phyloP scores from a whole-genome alignment of 78 protist genomes.

The Polysphondylium violaceum region DNA sequence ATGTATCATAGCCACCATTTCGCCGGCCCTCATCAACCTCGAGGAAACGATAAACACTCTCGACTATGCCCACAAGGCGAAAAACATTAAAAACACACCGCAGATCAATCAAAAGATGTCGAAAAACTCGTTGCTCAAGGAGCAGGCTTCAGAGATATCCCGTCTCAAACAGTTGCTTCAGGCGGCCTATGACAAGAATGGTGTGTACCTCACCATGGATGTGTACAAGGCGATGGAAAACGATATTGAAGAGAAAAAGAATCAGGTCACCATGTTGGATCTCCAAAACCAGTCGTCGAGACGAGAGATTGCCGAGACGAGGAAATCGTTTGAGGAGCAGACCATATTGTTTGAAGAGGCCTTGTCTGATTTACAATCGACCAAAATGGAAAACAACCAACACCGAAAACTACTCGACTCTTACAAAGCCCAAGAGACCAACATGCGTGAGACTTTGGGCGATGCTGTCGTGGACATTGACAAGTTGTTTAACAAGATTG shows the following conservation, averaged over 20 bases:
- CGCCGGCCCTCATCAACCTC: slow-evolving; percentile 79
- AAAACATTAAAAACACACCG: slow-evolving; percentile 92
- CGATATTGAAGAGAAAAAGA: slow-evolving; percentile 28
- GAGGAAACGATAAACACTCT: slow-evolving; percentile 94
- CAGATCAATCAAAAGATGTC: slow-evolving; percentile 92
- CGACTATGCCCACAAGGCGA: slow-evolving; percentile 94
- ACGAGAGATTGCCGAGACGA: not conserved
- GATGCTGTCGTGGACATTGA: slow-evolving; percentile 1
- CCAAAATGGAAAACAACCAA: slow-evolving; percentile 4
- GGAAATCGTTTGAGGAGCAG: slow-evolving; percentile 5
- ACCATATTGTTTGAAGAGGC: not conserved
- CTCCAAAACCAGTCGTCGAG: not conserved
- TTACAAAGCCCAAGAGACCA: not conserved
- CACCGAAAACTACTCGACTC: not conserved
- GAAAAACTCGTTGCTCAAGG: slow-evolving; percentile 78
- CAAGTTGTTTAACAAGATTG: not conserved
- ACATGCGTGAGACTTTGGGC: not conserved
- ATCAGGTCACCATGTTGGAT: not conserved
- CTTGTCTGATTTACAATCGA: not conserved
- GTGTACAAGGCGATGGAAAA: slow-evolving; percentile 47
- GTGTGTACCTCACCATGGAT: slow-evolving; percentile 73
- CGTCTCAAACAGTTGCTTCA: slow-evolving; percentile 49
- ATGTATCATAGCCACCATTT: slow-evolving; percentile 95
- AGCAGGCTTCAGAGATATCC: slow-evolving; percentile 68
- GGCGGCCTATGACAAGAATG: slow-evolving; percentile 73